Evolutionary conservation across 2,329 filamentous ascomycete species (phyloP).

Genomic region (Colletotrichum incanum): DNA sequence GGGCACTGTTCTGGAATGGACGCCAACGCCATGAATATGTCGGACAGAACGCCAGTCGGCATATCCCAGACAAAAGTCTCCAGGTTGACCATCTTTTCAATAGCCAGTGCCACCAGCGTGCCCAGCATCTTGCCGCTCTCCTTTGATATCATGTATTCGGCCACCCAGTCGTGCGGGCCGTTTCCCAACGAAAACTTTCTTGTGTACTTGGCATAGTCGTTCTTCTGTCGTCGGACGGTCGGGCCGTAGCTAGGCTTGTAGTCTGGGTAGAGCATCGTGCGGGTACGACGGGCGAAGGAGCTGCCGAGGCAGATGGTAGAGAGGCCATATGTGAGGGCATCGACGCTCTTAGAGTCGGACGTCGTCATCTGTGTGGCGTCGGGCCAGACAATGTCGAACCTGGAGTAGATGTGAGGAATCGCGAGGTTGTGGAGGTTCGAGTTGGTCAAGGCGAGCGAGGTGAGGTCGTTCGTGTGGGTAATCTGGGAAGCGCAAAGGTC

Average conservation of each 20-base stretch:
- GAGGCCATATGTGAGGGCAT: conserved; percentile 86
- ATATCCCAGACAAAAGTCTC: conserved; percentile 92
- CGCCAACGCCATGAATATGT: conserved; percentile 85
- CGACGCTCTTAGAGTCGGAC: conserved; percentile 80
- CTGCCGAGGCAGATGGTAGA: conserved; percentile 83
- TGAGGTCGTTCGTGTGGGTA: conserved; percentile 86
- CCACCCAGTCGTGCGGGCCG: conserved; percentile 83
- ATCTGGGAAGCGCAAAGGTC: conserved; percentile 64
- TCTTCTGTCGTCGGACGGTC: conserved; percentile 52
- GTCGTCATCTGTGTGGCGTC: conserved; percentile 73
- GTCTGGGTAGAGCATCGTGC: conserved; percentile 51
- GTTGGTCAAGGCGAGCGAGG: conserved; percentile 82
- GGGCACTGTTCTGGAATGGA: conserved; percentile 76
- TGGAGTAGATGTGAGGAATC: conserved; percentile 85
- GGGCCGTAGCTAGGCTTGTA: conserved; percentile 41
- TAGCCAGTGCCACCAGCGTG: conserved; percentile 82
- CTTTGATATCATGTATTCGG: conserved; percentile 86
- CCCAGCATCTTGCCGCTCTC: conserved; percentile 92
- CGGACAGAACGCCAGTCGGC: conserved; percentile 86
- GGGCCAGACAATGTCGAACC: conserved; percentile 92
- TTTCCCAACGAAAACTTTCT: conserved; percentile 90
- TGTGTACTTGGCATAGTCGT: conserved; percentile 84
- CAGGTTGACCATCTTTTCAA: conserved; percentile 86
- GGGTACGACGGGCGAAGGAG: conserved; percentile 58
- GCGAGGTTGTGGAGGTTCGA: conserved; percentile 83